Base-by-base conservation (phyloP, 805 yeast genomes). In the Pachysolen tannophilus region DNA sequence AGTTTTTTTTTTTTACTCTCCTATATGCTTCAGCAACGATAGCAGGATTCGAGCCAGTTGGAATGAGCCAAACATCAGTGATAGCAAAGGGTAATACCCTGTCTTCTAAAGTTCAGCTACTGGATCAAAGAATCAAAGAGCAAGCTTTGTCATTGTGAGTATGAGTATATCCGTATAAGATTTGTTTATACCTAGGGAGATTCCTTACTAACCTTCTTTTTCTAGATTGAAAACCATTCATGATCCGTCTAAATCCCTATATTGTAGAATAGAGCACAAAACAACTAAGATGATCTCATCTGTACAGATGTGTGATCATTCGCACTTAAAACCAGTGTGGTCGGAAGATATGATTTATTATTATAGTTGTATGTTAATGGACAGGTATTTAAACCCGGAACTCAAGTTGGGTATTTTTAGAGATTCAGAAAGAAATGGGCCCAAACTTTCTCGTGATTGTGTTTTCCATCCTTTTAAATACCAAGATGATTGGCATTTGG, bases 401-500 rank as follows among this genome's bases (percentile, higher is more conserved):
- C 6, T 31, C 7, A 27, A 32, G 13, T 17, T 36, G 13, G 21
- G 28, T 5, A 19, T 36, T 18, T 36, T 17, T 15, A 19, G 34
- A 15, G 35, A 36, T 28, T 6, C 9, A 9, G 9, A 3, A 6
- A 20, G 35, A 11, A n/a, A 36, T 19, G 35, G 34, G 3, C 39
- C 39, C 6, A 11, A 11, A 10, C 17, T 3, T 10, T 7, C 31
- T 8, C 20, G 21, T 8, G 35, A 36, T n/a, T 36, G 34, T 24
- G 14, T 26, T 10, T 31, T 36, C 15, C 39, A 36, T 13, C 39
- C 39, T 8, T 31, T 26, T 17, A 16, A 11, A 4, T 26, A 20
- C 17, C 14, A 36, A n/a, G 39, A 23, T 6, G 17, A 31, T 24
- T 36, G 39, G 39, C 35, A 36, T 28, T 31, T 36, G 14, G 30